Conservation (phyloP, 176 grass and related monocot genomes). For the Lolium perenne region DNA sequence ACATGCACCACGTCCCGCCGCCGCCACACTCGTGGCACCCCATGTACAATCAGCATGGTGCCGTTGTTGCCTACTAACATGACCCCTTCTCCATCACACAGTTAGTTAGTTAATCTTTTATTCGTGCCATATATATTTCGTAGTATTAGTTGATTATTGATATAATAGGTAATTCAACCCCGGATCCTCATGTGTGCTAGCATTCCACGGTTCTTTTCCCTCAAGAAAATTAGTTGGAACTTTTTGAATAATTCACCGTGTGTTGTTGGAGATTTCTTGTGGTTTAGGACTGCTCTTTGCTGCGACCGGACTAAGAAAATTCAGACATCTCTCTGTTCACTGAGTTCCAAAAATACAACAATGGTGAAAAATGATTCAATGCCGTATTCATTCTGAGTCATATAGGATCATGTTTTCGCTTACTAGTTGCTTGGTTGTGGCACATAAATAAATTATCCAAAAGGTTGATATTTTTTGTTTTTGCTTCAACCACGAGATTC, state of each 20-base stretch:
- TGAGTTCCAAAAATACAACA: too few relatives aligned
- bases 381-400: too few relatives aligned
- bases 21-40: slow-evolving; percentile 29
- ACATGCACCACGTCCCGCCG: slow-evolving; percentile 44
- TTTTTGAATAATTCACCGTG: background rate
- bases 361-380: too few relatives aligned
- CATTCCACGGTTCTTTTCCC: background rate
- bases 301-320: too few relatives aligned
- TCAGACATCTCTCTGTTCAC: too few relatives aligned
- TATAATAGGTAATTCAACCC: background rate
- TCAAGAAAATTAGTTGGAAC: background rate
- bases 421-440: too few relatives aligned
- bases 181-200: background rate
- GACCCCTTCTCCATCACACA: slow-evolving; percentile 50
- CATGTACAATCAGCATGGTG: slow-evolving; percentile 39
- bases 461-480: too few relatives aligned
- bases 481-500: too few relatives aligned
- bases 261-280: too few relatives aligned
- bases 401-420: too few relatives aligned
- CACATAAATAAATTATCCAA: too few relatives aligned
- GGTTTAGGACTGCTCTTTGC: too few relatives aligned
- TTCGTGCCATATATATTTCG: background rate
- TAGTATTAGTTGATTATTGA: background rate
- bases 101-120: background rate
- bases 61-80: slow-evolving; percentile 38